Evolutionary conservation across 495 filamentous ascomycete genomes (phyloP).

Genomic region (Bacidia gigantensis): DNA sequence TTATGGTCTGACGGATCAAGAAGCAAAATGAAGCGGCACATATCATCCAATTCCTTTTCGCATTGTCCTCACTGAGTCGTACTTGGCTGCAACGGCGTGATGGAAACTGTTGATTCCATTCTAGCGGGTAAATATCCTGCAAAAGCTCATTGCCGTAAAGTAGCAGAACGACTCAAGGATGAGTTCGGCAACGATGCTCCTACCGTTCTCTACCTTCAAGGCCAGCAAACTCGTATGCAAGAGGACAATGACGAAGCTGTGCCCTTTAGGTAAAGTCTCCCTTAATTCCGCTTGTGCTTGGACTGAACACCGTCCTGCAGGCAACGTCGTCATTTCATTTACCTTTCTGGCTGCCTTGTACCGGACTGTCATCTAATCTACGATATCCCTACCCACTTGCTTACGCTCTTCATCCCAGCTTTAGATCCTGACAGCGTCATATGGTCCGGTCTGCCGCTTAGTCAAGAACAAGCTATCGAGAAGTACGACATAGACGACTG

Average conservation of each 20-base stretch:
- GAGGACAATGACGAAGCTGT: conserved; percentile 73
- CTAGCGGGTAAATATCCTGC: conserved; percentile 81
- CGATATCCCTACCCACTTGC: conserved; percentile 52
- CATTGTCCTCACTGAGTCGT: too few relatives aligned
- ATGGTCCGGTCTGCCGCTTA: conserved; percentile 83
- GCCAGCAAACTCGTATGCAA: conserved; percentile 56
- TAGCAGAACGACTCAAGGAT: conserved; percentile 58
- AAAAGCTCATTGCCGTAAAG: conserved; percentile 70
- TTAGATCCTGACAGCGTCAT: conserved; percentile 83
- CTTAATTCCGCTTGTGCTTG: neutral
- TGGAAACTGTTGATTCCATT: conserved; percentile 19
- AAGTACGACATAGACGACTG: conserved; percentile 77
- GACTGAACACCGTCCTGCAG: conserved; percentile 25
- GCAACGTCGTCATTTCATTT: conserved; percentile 90
- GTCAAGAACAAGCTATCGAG: conserved; percentile 53
- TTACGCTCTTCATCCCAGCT: conserved; percentile 86
- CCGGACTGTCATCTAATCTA: conserved; percentile 76
- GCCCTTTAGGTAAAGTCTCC: conserved; percentile 43
- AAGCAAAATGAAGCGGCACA: too few relatives aligned
- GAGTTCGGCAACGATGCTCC: conserved; percentile 47
- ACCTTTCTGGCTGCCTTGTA: conserved; percentile 75
- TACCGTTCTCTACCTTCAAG: conserved; percentile 65
- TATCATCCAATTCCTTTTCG: too few relatives aligned
- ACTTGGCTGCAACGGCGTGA: neutral
- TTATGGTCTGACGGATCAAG: too few relatives aligned